Evolutionary conservation across 805 yeast species (phyloP).

Genomic region (Kurtzmaniella fragi): DNA sequence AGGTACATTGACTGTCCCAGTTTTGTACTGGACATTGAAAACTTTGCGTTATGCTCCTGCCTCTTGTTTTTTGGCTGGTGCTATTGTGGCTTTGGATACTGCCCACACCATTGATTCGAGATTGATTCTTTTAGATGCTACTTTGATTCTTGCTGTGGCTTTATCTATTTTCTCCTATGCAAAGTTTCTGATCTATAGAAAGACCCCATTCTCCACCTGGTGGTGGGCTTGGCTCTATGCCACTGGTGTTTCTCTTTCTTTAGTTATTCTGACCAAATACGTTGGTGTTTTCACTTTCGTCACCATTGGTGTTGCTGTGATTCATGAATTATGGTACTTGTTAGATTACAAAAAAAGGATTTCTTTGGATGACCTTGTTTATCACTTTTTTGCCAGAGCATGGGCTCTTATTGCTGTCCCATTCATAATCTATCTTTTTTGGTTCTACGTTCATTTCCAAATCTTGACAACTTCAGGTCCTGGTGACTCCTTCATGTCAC

Average conservation of each 20-base stretch:
- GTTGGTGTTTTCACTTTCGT: slow-evolving; percentile 92
- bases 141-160: slow-evolving; percentile 79
- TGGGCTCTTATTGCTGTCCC: slow-evolving; percentile 74
- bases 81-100: slow-evolving; percentile 77
- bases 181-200: slow-evolving; percentile 65
- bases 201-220: slow-evolving; percentile 53
- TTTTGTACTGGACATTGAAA: slow-evolving; percentile 79
- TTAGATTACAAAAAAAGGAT: slow-evolving; percentile 69
- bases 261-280: slow-evolving; percentile 92
- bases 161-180: slow-evolving; percentile 73
- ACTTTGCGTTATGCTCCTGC: slow-evolving; percentile 76
- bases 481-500: slow-evolving; percentile 93
- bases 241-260: slow-evolving; percentile 83
- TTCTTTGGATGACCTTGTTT: slow-evolving; percentile 47
- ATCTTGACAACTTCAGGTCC: slow-evolving; percentile 86
- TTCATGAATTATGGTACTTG: slow-evolving; percentile 82
- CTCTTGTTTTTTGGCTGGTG: slow-evolving; percentile 72
- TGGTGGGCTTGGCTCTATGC: slow-evolving; percentile 89
- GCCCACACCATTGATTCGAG: slow-evolving; percentile 91
- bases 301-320: slow-evolving; percentile 82
- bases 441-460: slow-evolving; percentile 90
- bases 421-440: slow-evolving; percentile 70
- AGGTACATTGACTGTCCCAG: slow-evolving; percentile 78
- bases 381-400: slow-evolving; percentile 74
- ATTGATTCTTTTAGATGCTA: slow-evolving; percentile 86